These are phyloP conservation scores for Aspergillus quadricinctus DNA, from an alignment of 2,329 filamentous ascomycete genomes.

Conservation along the genomic window DNA sequence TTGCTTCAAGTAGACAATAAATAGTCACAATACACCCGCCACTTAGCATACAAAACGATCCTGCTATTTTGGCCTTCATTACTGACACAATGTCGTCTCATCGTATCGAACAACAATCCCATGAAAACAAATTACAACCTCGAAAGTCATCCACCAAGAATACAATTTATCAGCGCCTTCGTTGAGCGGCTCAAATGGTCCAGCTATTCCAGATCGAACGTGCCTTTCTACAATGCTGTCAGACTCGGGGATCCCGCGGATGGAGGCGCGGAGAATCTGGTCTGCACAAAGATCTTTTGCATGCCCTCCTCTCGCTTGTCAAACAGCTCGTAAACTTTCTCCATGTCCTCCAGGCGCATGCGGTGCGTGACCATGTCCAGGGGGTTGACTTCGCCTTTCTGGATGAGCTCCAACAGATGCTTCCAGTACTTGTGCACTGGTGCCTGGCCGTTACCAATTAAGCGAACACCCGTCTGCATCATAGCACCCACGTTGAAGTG, in stretches of 20 bases:
- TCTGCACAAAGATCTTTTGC: slow-evolving; percentile 74
- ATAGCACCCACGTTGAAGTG: slow-evolving; percentile 79
- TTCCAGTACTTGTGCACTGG: slow-evolving; percentile 85
- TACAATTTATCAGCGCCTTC: not conserved
- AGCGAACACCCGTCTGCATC: slow-evolving; percentile 80
- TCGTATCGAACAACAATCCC: not conserved
- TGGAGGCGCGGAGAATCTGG: slow-evolving; percentile 52
- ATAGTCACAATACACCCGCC: too few species aligned
- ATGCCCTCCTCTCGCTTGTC: slow-evolving; percentile 56
- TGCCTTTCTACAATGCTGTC: slow-evolving; percentile 33
- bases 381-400: slow-evolving; percentile 66
- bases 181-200: not conserved
- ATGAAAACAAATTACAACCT: not conserved
- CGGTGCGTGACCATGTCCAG: slow-evolving; percentile 78
- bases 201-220: not conserved
- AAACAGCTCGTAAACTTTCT: slow-evolving; percentile 62
- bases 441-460: slow-evolving; percentile 65
- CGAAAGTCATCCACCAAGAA: not conserved
- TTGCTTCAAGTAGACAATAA: too few species aligned
- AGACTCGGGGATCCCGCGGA: slow-evolving; percentile 48
- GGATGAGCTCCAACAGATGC: slow-evolving; percentile 65
- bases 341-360: slow-evolving; percentile 67
- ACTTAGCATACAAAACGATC: too few species aligned
- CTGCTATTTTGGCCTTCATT: too few species aligned
- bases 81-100: not conserved